Evolutionary conservation across 2,329 filamentous ascomycete species (phyloP).

Genomic region (Botrytis hyacinthi): DNA sequence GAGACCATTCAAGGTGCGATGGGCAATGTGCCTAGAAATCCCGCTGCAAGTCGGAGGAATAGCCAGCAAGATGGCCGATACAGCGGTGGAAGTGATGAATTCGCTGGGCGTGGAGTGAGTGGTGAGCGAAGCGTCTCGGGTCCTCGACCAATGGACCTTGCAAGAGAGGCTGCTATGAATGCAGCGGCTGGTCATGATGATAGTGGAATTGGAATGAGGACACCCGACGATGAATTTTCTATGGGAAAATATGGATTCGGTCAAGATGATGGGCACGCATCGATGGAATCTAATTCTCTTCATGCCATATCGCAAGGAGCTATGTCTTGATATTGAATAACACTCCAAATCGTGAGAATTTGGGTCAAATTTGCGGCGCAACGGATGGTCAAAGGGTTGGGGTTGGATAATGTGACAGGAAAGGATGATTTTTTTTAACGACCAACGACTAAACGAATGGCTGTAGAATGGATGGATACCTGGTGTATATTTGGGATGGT

Average conservation of each 20-base stretch:
- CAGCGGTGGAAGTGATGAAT: slow-evolving; percentile 38
- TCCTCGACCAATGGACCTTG: slow-evolving; percentile 38
- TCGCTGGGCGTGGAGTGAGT: slow-evolving; percentile 30
- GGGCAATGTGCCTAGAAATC: slow-evolving; percentile 29
- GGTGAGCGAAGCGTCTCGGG: slow-evolving; percentile 28
- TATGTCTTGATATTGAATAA: slow-evolving; percentile 11
- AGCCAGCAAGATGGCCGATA: slow-evolving; percentile 36
- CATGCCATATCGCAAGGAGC: slow-evolving; percentile 20
- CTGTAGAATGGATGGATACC: slow-evolving; percentile 21
- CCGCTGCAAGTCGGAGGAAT: slow-evolving; percentile 26
- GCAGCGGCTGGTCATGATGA: slow-evolving; percentile 60
- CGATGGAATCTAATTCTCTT: slow-evolving; percentile 28
- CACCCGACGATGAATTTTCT: slow-evolving; percentile 62
- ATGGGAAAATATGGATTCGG: slow-evolving; percentile 57
- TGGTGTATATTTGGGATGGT: slow-evolving; percentile 22
- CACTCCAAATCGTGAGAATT: neutral
- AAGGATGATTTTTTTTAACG: slow-evolving; percentile 21
- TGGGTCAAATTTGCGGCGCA: slow-evolving; percentile 10
- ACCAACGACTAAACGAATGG: slow-evolving; percentile 22
- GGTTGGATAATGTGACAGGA: slow-evolving; percentile 18
- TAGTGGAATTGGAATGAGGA: slow-evolving; percentile 71
- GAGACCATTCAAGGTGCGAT: slow-evolving; percentile 44
- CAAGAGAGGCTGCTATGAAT: slow-evolving; percentile 47
- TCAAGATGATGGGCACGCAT: slow-evolving; percentile 29
- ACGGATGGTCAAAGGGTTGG: slow-evolving; percentile 17